Base-by-base conservation (phyloP, 1,139 yeast species). In the Pichia sp. region DNA sequence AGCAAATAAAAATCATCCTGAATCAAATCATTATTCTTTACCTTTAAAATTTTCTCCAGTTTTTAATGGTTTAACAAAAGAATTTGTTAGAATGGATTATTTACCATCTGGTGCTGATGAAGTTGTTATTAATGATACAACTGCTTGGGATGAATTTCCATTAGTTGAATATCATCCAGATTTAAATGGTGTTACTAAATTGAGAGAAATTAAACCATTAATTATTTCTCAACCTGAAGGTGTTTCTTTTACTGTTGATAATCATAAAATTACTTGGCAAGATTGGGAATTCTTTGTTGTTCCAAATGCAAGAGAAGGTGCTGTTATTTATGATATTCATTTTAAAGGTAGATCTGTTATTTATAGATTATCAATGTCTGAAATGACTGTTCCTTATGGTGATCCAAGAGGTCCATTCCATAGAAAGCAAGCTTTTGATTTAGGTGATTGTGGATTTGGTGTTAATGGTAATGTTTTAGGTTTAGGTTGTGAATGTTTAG, bases 311-410 rank as follows among this genome's bases (percentile, higher is more conserved):
- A 82, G 96, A 71, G 96, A 87, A 69, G 96, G 96, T 55, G 74
- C 84, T 57, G 94, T 82, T 36, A 61, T 87, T 41, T 85, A 85
- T 62, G 90, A 87, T 55, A 81, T 81, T 46, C 71, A 73, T 58
- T 87, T 82, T 69, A 86, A 86, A 64, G 95, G 94, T 47, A 80
- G 96, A 67, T 83, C 83, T 48, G 69, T 80, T 38, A 80, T 86
- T 64, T 85, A 87, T 73, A 77, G 95, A 67, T 67, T 86, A 47
- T 76, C 94, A 1, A 71, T 86, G 55, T 79, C 87, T 40, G 96
- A 87, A 68, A 87, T 87, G 96, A 84, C 95, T 33, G 96, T 87
- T 51, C 96, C 96, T 30, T 87, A 87, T 61, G 94, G 90, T 60
- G 95, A 85, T 63, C 94, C 95, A 56, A 77, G 95, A 66, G 85